phyloP scores from a whole-genome alignment of 2,329 filamentous ascomycete species.

The Cordyceps tenuipes region DNA sequence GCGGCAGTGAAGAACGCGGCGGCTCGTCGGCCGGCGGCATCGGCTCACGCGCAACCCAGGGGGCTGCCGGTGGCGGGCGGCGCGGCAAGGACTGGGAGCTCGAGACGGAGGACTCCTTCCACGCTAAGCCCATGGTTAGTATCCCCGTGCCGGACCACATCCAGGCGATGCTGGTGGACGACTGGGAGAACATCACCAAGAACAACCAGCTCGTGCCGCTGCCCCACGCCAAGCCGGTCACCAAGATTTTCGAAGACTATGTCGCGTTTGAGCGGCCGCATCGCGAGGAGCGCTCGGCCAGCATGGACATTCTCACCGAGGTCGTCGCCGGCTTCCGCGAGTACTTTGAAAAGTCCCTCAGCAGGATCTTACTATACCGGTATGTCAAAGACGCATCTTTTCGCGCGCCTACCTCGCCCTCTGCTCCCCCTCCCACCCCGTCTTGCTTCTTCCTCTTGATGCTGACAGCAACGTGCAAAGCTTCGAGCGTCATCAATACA shows the following conservation, averaged over 20 bases:
- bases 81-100: constrained; percentile 73
- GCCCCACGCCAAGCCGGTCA: constrained; percentile 68
- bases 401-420: neutral
- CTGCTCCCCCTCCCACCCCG: neutral
- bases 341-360: constrained; percentile 88
- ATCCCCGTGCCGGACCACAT: constrained; percentile 80
- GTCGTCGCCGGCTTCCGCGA: constrained; percentile 77
- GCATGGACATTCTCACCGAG: constrained; percentile 82
- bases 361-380: constrained; percentile 80
- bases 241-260: constrained; percentile 74
- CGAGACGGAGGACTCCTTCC: constrained; percentile 85
- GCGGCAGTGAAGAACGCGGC: constrained; percentile 72
- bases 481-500: constrained; percentile 85
- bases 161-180: constrained; percentile 88
- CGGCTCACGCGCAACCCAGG: constrained; percentile 48
- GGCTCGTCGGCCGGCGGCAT: constrained; percentile 18
- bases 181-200: constrained; percentile 98
- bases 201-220: constrained; percentile 83
- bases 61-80: constrained; percentile 49
- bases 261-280: constrained; percentile 59
- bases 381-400: constrained; percentile 24
- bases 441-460: neutral
- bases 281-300: constrained; percentile 56
- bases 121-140: constrained; percentile 75
- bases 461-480: constrained; percentile 39